Evolutionary conservation across 2,329 filamentous ascomycete genomes (phyloP).

Genomic region (Ceratocystis eucalypticola): DNA sequence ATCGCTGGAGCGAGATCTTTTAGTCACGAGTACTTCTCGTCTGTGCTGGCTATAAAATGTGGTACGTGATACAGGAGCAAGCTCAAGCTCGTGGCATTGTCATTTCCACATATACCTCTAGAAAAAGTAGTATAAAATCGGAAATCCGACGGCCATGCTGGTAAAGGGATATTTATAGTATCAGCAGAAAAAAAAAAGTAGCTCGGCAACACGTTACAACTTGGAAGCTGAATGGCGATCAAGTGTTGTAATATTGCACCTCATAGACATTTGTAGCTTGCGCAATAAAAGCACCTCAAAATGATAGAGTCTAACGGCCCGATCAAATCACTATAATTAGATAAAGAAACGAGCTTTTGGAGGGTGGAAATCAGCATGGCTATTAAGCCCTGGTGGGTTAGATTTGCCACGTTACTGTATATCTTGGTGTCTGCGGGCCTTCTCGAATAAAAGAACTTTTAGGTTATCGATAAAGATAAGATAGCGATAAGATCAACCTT

Average conservation of each 20-base stretch:
- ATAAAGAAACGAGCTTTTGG: too few species aligned
- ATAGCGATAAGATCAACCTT: not conserved
- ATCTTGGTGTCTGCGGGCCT: not conserved
- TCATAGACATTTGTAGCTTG: not conserved
- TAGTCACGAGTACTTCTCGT: not conserved
- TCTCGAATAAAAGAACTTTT: not conserved
- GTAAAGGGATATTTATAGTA: not conserved
- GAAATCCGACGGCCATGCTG: not conserved
- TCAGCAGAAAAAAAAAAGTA: not conserved
- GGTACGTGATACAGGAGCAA: not conserved
- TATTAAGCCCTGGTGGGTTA: not conserved
- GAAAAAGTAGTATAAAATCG: not conserved
- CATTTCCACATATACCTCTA: not conserved
- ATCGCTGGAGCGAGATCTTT: not conserved
- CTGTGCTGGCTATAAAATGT: not conserved
- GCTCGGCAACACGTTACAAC: not conserved
- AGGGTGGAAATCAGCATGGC: not conserved
- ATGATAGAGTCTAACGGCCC: not conserved
- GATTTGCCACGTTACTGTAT: not conserved
- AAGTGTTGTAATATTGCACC: not conserved
- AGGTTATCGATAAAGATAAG: not conserved
- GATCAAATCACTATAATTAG: not conserved
- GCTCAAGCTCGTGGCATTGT: not conserved
- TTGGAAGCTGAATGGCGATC: not conserved
- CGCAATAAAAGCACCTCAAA: not conserved